A percentile compares a stretch with the other conserved stretches of the same genome.
These are phyloP conservation scores for Pseudocercospora cruenta DNA, from an alignment of 2,329 filamentous ascomycete species.

Conservation along the genomic window DNA sequence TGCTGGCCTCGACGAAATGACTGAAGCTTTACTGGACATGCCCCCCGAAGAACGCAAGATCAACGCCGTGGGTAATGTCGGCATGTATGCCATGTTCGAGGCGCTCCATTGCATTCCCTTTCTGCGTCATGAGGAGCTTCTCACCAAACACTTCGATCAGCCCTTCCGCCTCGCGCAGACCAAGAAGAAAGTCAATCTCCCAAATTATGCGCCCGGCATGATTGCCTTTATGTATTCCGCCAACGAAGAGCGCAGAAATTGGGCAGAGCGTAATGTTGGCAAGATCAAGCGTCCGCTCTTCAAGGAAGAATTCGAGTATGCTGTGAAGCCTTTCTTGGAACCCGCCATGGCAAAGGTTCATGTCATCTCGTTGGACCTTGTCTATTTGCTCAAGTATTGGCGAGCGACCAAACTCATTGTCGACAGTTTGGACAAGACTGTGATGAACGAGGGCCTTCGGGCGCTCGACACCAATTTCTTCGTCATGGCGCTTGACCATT, in stretches of 20 bases:
- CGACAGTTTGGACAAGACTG: slow-evolving; percentile 69
- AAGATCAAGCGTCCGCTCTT: slow-evolving; percentile 67
- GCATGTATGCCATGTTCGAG: slow-evolving; percentile 84
- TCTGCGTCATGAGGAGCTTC: slow-evolving; percentile 59
- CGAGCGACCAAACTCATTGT: slow-evolving; percentile 74
- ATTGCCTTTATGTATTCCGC: slow-evolving; percentile 81
- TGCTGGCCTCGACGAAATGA: slow-evolving; percentile 47
- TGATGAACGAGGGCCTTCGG: slow-evolving; percentile 77
- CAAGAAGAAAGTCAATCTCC: slow-evolving; percentile 76
- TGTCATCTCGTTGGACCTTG: slow-evolving; percentile 54
- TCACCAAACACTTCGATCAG: slow-evolving; percentile 70
- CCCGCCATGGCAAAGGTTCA: slow-evolving; percentile 67
- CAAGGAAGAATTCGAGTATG: slow-evolving; percentile 81
- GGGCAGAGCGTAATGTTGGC: slow-evolving; percentile 71
- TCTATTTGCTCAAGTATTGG: slow-evolving; percentile 76
- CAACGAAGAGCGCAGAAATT: slow-evolving; percentile 65
- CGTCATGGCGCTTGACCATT: slow-evolving; percentile 64
- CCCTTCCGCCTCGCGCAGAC: slow-evolving; percentile 81
- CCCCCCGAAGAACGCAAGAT: slow-evolving; percentile 57
- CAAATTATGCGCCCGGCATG: slow-evolving; percentile 77
- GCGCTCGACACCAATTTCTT: slow-evolving; percentile 74
- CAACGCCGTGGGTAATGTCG: slow-evolving; percentile 57
- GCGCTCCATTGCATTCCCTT: slow-evolving; percentile 82
- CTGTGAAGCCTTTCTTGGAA: slow-evolving; percentile 73
- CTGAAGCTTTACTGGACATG: slow-evolving; percentile 45